Evolutionary conservation across 225 moss, liverwort and hornwort genomes (phyloP).

Genomic region (Pseudoscleropodium purum): DNA sequence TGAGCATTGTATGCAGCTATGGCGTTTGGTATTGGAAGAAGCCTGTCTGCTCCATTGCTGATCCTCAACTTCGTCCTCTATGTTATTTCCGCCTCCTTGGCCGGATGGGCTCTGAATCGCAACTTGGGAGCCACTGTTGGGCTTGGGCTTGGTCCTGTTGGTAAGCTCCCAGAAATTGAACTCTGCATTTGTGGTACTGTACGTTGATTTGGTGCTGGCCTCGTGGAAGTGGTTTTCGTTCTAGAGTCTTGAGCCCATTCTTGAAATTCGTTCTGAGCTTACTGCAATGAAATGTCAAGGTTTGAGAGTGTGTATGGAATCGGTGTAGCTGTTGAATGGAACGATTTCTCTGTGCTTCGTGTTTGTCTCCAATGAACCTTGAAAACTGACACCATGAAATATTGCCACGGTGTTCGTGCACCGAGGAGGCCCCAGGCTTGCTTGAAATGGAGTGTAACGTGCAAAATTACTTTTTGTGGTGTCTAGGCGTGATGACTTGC

Average conservation of each 20-base stretch:
- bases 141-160: conserved; percentile 1
- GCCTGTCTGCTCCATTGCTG: conserved; percentile 21
- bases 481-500: not conserved
- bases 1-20: not conserved
- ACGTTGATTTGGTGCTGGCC: not conserved
- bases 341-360: not conserved
- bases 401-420: not conserved
- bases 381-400: not conserved
- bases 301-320: too few relatives aligned
- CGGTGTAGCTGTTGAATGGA: not conserved
- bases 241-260: too few relatives aligned
- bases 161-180: not conserved
- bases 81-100: conserved; percentile 14
- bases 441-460: not conserved
- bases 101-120: conserved; percentile 29
- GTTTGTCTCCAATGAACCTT: too few relatives aligned
- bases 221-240: not conserved
- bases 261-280: not conserved
- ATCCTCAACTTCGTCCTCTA: conserved; percentile 19
- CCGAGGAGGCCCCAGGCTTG: not conserved
- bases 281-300: not conserved
- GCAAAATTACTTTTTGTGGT: not conserved
- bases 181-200: not conserved
- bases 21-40: conserved; percentile 11
- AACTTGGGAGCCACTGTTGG: conserved; percentile 20